Conservation (phyloP, 2,329 filamentous ascomycete species). For the Diaporthe aspalathi region DNA sequence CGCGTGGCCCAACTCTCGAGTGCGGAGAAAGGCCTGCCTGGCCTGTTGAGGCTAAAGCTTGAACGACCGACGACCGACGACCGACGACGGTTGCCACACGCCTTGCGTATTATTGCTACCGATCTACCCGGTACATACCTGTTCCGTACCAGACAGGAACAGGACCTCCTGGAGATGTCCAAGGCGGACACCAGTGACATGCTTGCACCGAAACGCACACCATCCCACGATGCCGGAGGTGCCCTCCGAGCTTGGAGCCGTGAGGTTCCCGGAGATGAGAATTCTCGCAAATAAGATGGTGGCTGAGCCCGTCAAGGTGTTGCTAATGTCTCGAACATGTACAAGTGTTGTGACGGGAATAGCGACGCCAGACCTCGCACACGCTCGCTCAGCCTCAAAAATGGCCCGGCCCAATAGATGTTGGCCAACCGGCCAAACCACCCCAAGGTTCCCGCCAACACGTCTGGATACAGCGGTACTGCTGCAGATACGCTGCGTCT, state of each 20-base stretch:
- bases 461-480: conserved; percentile 17
- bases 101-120: background rate
- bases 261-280: conserved; percentile 20
- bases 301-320: conserved; percentile 18
- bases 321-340: conserved; percentile 22
- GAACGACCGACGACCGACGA: conserved; percentile 24
- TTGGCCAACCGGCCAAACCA: conserved; percentile 11
- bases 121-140: background rate
- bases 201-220: background rate
- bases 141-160: background rate
- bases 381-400: conserved; percentile 34
- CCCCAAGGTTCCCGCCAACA: conserved; percentile 12
- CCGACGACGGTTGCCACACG: conserved; percentile 12
- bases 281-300: conserved; percentile 16
- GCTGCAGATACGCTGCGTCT: background rate
- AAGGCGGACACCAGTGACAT: background rate
- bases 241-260: background rate
- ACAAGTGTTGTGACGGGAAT: conserved; percentile 24
- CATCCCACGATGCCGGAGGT: background rate
- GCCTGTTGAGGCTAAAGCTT: conserved; percentile 32
- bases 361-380: conserved; percentile 22
- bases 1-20: conserved; percentile 28
- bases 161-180: background rate
- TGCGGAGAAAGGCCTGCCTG: conserved; percentile 33
- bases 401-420: conserved; percentile 26